Evolutionary conservation across 148 eudicot genomes (phyloP).

Genomic region (Silene conica): DNA sequence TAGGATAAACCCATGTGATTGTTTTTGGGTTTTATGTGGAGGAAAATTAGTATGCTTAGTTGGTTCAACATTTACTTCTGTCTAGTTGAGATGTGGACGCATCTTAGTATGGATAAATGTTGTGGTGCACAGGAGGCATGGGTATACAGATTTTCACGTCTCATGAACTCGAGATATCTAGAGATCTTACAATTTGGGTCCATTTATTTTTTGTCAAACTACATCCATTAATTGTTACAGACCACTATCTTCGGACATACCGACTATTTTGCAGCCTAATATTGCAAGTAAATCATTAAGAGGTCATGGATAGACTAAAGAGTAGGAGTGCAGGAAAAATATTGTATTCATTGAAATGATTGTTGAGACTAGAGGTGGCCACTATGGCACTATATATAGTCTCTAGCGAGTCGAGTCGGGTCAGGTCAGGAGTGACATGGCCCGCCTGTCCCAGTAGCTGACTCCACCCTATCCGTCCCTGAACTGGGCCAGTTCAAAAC

Average conservation of each 20-base stretch:
- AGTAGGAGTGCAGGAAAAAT: too few relatives aligned
- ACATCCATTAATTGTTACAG: too few relatives aligned
- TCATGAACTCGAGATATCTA: background rate
- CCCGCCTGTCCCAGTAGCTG: too few relatives aligned
- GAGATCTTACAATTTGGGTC: too few relatives aligned
- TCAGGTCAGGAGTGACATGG: too few relatives aligned
- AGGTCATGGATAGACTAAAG: too few relatives aligned
- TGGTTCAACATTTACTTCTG: background rate
- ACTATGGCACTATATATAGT: too few relatives aligned
- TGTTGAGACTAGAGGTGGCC: background rate
- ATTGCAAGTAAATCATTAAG: too few relatives aligned
- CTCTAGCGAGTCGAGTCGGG: background rate
- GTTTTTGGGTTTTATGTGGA: background rate
- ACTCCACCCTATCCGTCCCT: too few relatives aligned
- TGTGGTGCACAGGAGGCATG: constrained; percentile 6
- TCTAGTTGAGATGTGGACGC: constrained; percentile 5
- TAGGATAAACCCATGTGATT: constrained; percentile 3
- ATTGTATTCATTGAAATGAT: background rate
- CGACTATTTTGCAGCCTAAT: background rate
- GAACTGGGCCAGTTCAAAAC: too few relatives aligned
- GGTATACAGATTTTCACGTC: background rate
- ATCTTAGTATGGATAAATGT: background rate
- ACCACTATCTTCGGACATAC: background rate
- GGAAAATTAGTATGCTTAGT: background rate
- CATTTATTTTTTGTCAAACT: too few relatives aligned